Base-by-base conservation (phyloP, 2,329 filamentous ascomycete genomes). In the Didymella keratinophila region DNA sequence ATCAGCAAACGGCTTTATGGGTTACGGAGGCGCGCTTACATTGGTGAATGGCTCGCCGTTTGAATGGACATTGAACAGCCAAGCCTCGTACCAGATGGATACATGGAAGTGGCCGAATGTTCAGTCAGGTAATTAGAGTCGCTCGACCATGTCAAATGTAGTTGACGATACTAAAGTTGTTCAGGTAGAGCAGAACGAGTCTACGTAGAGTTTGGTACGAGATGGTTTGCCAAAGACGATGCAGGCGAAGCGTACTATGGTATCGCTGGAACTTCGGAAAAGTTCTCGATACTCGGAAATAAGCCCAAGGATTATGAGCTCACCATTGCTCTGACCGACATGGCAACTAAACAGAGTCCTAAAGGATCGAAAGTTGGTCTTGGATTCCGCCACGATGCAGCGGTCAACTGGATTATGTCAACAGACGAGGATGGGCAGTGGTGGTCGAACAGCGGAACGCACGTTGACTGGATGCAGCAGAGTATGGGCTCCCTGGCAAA, bases 21-120 rank as follows among this genome's bases (percentile, higher is more conserved):
- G 32, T 37, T 41, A 44, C 72, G 75, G 73, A 43, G 76, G 77
- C 54, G 72, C 65, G 28, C 64, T 79, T 43, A 75, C 76, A 12
- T 53, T 79, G 23, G 65, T 79, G 46, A 79, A 80, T 65, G 77
- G 76, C 20, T 78, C 75, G n/a, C 75, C 77, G 2, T 74, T 76
- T 39, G 71, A 75, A 47, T 79, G 74, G 75, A 69, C 58, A 12
- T 52, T 75, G 47, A 69, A 53, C 30, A 57, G 65, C 23, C 67
- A 71, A 34, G 65, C 69, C 32, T 71, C 72, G 2, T 78, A 78
- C 58, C 74, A 78, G 52, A 78, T 79, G 76, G 70, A 72, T 41
- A 64, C 67, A 2, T 78, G 76, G 75, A 70, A 60, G 36, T 78
- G 74, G 71, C 72, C 74, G 2, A 72, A 71, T 1, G 58, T 76